Percentiles rank a stretch among this genome's conserved stretches.
Evolutionary conservation across 192 early-diverging fungal genomes (phyloP).

Genomic region (Mortierella hygrophila): DNA sequence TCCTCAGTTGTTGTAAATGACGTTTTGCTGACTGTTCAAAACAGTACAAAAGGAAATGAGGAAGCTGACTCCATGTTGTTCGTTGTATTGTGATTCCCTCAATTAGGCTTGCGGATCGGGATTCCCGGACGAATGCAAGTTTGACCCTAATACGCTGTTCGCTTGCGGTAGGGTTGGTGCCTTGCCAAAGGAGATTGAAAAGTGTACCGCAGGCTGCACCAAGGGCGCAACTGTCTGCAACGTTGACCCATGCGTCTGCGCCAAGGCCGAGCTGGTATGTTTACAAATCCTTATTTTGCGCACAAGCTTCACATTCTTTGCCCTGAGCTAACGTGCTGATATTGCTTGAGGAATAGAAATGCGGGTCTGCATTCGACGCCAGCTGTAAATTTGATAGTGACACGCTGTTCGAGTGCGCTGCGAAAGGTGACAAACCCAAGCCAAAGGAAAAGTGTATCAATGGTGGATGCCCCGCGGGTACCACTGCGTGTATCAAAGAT

Average conservation of each 20-base stretch:
- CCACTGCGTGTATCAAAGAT: conserved; percentile 1
- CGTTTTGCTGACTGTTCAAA: neutral
- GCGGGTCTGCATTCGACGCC: conserved; percentile 6
- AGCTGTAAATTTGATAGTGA: neutral
- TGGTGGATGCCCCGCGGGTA: conserved; percentile 9
- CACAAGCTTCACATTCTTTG: neutral
- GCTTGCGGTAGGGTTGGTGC: neutral
- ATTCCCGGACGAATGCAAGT: neutral
- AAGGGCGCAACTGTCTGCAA: neutral
- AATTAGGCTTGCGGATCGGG: neutral
- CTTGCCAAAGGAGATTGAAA: neutral
- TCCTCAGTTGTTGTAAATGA: neutral
- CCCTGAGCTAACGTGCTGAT: neutral
- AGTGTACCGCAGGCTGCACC: neutral
- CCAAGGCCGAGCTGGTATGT: neutral
- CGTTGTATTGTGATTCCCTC: neutral
- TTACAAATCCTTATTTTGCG: neutral
- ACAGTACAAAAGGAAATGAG: too few species aligned
- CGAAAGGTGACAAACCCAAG: neutral
- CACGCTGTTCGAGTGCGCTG: conserved; percentile 4
- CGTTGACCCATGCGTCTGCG: conserved; percentile 12
- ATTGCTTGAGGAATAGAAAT: neutral
- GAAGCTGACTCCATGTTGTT: neutral
- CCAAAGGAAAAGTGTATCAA: neutral
- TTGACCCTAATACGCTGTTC: neutral